Percentiles rank a stretch among this genome's conserved stretches.
These are phyloP conservation scores for Atkinsonella hypoxylon DNA, from an alignment of 2,329 filamentous ascomycete species.

Conservation along the genomic window DNA sequence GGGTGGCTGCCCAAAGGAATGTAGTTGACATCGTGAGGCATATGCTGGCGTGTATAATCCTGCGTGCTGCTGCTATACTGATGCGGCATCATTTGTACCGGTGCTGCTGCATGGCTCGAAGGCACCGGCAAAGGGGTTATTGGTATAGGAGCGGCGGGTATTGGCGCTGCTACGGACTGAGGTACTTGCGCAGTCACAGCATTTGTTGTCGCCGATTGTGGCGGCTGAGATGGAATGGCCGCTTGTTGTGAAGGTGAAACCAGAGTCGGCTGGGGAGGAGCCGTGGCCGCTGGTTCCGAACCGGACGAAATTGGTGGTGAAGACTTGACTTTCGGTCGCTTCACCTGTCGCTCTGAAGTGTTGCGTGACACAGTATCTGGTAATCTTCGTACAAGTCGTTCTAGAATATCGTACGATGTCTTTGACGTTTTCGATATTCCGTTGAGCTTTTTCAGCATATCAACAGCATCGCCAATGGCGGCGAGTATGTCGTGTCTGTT, in stretches of 20 bases:
- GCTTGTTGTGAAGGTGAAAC: neutral
- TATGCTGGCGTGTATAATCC: neutral
- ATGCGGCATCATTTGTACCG: neutral
- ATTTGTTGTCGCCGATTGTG: neutral
- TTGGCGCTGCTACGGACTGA: neutral
- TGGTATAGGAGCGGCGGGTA: neutral
- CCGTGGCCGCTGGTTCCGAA: neutral
- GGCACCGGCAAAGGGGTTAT: neutral
- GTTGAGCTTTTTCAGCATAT: constrained; percentile 20
- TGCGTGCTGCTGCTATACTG: neutral
- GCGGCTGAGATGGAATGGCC: neutral
- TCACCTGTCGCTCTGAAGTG: constrained; percentile 2
- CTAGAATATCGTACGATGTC: constrained; percentile 22
- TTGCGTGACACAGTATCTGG: constrained; percentile 8
- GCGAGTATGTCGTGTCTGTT: constrained; percentile 26
- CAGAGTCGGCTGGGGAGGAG: neutral
- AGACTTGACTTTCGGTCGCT: constrained; percentile 3
- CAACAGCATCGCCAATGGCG: constrained; percentile 23
- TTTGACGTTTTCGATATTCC: constrained; percentile 22
- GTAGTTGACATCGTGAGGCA: neutral
- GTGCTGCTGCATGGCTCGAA: neutral
- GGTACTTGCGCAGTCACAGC: neutral
- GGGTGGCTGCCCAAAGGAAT: neutral
- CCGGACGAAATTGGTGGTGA: neutral
- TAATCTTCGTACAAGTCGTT: constrained; percentile 17